phyloP scores from a whole-genome alignment of 768 basidiomycete genomes.

The Multifurca ochricompacta region DNA sequence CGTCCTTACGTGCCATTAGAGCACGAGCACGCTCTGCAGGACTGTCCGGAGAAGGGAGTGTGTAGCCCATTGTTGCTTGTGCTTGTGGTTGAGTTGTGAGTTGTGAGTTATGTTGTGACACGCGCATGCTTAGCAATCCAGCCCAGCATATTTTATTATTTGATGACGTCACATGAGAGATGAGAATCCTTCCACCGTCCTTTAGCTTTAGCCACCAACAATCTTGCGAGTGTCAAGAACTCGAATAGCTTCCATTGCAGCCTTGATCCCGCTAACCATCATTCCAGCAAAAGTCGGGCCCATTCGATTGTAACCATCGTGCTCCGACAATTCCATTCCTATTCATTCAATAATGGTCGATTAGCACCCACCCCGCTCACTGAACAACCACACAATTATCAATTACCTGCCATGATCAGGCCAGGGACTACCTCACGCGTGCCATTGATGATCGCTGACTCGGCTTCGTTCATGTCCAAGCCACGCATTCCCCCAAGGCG shows the following conservation, averaged over 20 bases:
- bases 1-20: slow-evolving; percentile 61
- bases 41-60: slow-evolving; percentile 15
- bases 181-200: too few species aligned
- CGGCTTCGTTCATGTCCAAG: slow-evolving; percentile 75
- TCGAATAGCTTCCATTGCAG: slow-evolving; percentile 55
- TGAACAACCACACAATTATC: slow-evolving; percentile 22
- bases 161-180: too few species aligned
- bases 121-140: too few species aligned
- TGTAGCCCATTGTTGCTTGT: slow-evolving; percentile 14
- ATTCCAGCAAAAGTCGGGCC: slow-evolving; percentile 73
- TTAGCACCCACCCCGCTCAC: neutral
- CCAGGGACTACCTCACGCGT: slow-evolving; percentile 73
- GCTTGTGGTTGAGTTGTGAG: too few species aligned
- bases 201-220: slow-evolving; percentile 46
- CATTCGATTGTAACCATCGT: slow-evolving; percentile 67
- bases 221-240: slow-evolving; percentile 43
- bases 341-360: slow-evolving; percentile 7
- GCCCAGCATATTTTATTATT: slow-evolving; percentile 22
- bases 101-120: too few species aligned
- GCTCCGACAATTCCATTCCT: slow-evolving; percentile 81
- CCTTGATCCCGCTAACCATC: slow-evolving; percentile 70
- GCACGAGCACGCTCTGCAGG: slow-evolving; percentile 51
- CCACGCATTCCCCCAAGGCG: slow-evolving; percentile 75
- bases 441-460: slow-evolving; percentile 70
- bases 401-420: slow-evolving; percentile 65